Percentiles rank a stretch among this genome's conserved stretches.
Conservation (phyloP, 257 asterid species). For the Nicotiana knightiana region DNA sequence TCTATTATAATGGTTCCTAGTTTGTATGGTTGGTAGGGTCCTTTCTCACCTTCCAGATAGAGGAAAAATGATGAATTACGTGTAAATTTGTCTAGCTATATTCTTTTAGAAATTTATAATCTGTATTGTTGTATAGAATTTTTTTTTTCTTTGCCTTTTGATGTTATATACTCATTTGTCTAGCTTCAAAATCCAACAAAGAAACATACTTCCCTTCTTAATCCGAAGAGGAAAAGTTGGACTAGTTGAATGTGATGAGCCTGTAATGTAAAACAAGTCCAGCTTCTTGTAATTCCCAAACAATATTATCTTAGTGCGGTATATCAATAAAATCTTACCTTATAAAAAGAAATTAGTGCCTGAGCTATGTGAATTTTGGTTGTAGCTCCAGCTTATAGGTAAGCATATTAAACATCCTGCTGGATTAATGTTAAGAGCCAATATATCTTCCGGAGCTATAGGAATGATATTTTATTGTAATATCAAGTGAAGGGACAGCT, state of each 20-base stretch:
- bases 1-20: background rate
- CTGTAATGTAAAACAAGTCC: too few relatives aligned
- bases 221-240: background rate
- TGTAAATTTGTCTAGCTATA: background rate
- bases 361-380: too few relatives aligned
- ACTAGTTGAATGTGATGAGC: too few relatives aligned
- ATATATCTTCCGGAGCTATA: background rate
- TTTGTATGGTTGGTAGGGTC: background rate
- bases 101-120: background rate
- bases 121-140: background rate
- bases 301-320: too few relatives aligned
- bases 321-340: too few relatives aligned
- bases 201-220: background rate
- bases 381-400: background rate
- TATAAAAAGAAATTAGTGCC: too few relatives aligned
- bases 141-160: too few relatives aligned
- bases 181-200: background rate
- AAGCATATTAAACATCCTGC: background rate
- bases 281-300: too few relatives aligned
- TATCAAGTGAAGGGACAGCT: background rate
- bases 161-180: background rate
- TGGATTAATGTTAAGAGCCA: background rate
- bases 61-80: background rate
- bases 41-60: background rate
- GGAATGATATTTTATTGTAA: background rate